Evolutionary conservation across 305 asterid species (phyloP).

Genomic region (Fraxinus velutina): DNA sequence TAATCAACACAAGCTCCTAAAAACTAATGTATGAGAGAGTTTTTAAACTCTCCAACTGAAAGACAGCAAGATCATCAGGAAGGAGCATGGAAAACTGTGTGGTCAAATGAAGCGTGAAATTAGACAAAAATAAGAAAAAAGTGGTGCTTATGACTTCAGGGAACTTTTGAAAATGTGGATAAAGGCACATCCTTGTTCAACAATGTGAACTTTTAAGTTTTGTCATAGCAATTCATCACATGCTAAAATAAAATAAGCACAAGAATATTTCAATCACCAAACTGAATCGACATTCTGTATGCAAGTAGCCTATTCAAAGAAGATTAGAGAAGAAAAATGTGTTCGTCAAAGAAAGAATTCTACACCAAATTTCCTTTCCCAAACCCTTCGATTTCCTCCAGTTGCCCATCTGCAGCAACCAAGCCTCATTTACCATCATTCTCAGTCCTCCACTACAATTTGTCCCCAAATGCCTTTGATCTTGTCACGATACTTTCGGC

Average conservation of each 20-base stretch:
- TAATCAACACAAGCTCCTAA: background rate
- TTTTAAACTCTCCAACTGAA: background rate
- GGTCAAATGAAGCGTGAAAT: background rate
- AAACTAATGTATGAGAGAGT: background rate
- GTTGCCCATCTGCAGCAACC: background rate
- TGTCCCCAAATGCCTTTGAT: background rate
- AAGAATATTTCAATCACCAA: background rate
- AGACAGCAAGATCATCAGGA: constrained; percentile 6
- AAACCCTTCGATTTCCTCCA: background rate
- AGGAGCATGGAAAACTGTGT: constrained; percentile 2
- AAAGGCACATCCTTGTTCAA: background rate
- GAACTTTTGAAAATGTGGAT: background rate
- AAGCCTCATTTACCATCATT: background rate
- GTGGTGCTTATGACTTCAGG: background rate
- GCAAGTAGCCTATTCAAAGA: background rate
- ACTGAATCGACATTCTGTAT: background rate
- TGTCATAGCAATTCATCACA: background rate
- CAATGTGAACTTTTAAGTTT: background rate
- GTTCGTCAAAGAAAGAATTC: background rate
- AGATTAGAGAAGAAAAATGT: background rate
- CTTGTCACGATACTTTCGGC: background rate
- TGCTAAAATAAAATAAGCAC: background rate
- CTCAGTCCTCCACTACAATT: background rate
- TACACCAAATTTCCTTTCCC: background rate
- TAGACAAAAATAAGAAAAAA: background rate